Evolutionary conservation across 805 yeast species (phyloP).

Genomic region (Komagataella populi): DNA sequence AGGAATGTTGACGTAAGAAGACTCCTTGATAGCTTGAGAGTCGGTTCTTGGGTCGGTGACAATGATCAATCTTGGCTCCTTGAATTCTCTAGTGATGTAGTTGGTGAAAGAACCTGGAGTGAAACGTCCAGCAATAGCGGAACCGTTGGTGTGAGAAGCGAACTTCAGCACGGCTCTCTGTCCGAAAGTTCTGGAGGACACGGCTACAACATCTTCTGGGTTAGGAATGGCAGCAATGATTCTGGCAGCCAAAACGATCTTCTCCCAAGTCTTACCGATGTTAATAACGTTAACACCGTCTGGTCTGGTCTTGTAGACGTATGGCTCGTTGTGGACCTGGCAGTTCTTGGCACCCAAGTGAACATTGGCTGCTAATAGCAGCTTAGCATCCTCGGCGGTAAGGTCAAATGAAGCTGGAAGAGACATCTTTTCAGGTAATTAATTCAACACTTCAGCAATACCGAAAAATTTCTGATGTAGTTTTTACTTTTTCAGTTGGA

Average conservation of each 20-base stretch:
- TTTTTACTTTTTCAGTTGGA: neutral
- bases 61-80: slow-evolving; percentile 98
- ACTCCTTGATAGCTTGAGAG: slow-evolving; percentile 99
- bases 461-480: neutral
- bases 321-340: slow-evolving; percentile 95
- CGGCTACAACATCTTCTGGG: slow-evolving; percentile 96
- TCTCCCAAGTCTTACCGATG: slow-evolving; percentile 99
- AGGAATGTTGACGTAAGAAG: slow-evolving; percentile 99
- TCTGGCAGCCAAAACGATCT: slow-evolving; percentile 98
- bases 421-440: slow-evolving; percentile 33
- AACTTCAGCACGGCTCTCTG: slow-evolving; percentile 99
- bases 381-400: slow-evolving; percentile 98
- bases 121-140: slow-evolving; percentile 99
- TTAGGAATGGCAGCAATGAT: slow-evolving; percentile 99
- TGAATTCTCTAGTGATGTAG: slow-evolving; percentile 99
- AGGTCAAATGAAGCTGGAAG: slow-evolving; percentile 82
- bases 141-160: slow-evolving; percentile 99
- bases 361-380: slow-evolving; percentile 97
- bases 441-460: slow-evolving; percentile 1
- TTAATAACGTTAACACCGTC: slow-evolving; percentile 98
- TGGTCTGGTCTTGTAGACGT: slow-evolving; percentile 96
- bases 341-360: slow-evolving; percentile 99
- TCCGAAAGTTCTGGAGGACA: slow-evolving; percentile 98
- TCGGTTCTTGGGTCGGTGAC: slow-evolving; percentile 99
- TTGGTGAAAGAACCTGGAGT: slow-evolving; percentile 99